Base-by-base conservation (phyloP, 2,329 filamentous ascomycete genomes). In the Arthroderma sp. region DNA sequence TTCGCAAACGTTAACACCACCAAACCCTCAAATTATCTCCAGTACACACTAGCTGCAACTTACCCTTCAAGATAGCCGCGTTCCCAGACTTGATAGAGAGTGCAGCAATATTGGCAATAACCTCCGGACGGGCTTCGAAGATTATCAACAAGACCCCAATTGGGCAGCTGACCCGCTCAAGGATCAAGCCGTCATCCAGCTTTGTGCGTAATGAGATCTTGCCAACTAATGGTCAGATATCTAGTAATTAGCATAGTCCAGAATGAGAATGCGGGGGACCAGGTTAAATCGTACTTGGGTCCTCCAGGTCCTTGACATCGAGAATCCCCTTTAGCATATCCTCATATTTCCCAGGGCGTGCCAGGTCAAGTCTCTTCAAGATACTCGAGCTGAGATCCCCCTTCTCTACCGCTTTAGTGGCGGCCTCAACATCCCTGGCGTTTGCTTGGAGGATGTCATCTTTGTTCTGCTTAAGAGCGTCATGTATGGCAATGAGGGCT, bases 61-160 rank as follows among this genome's bases (percentile, higher is more conserved):
- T 66, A 80, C 84, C 91, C 78, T 98, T 98, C 60, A 98, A 78
- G 66, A 98, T 97, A 55, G 91, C 93, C 37, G 93, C 87, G 72
- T 98, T 98, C 66, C 90, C 93, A 11, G 91, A 97, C 72, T 98
- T 98, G 73, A 98, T 88, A 38, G 93, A 91, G 23, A 98, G 79
- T 2, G 91, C 88, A 61, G 93, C 90, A 67, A 98, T 97, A 72
- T 98, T 98, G 68, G 91, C 93, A 68, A 98, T 96, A 63, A 98
- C 93, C 74, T 98, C 93, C 5, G 93, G 93, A 6, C 93, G 86
- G 37, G 93, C 93, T 75, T 98, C 93, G 68, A 98, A 98, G 68
- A 98, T 97, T 73, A 98, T 93, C 63, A 98, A 81, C 43, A 98
- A 81, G n/a, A 97, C 91, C 59, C 93, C 93, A 64, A 98, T 97